Conservation (phyloP, 352 stramenopile species). For the Phytopythium aichiense region DNA sequence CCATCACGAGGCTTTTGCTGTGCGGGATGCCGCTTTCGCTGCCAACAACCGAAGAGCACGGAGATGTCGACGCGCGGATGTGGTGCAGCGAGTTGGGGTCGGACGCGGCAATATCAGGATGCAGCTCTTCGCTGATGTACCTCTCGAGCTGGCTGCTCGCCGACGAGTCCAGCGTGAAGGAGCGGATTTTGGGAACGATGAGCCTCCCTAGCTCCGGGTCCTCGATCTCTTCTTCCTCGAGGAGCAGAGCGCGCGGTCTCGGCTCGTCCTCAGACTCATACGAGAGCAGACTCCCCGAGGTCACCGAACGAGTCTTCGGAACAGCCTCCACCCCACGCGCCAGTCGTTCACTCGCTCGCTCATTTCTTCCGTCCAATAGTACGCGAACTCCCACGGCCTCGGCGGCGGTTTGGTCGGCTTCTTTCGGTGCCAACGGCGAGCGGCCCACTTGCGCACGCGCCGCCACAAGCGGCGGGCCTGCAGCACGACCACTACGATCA, state of each 20-base stretch:
- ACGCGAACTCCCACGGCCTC: slow-evolving; percentile 4
- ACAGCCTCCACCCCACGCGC: slow-evolving; percentile 4
- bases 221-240: slow-evolving; percentile 9
- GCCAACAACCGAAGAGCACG: background rate
- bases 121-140: slow-evolving; percentile 32
- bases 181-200: slow-evolving; percentile 31
- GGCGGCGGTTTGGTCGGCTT: background rate
- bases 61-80: slow-evolving; percentile 2
- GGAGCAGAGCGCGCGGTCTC: slow-evolving; percentile 6
- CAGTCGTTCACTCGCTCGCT: slow-evolving; percentile 5
- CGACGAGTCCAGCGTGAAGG: slow-evolving; percentile 29
- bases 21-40: slow-evolving; percentile 18
- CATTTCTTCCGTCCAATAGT: slow-evolving; percentile 7
- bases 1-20: slow-evolving; percentile 44
- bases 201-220: slow-evolving; percentile 12
- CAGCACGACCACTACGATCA: slow-evolving; percentile 1
- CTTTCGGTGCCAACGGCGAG: background rate
- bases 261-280: slow-evolving; percentile 17
- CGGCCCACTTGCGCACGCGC: slow-evolving; percentile 4
- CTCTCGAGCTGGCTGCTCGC: slow-evolving; percentile 24
- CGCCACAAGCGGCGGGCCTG: background rate
- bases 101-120: slow-evolving; percentile 6
- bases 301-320: slow-evolving; percentile 6
- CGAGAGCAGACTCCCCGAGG: background rate
- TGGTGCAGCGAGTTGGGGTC: slow-evolving; percentile 12